Conservation (phyloP, 2,329 filamentous ascomycete genomes). For the Fusarium devonianum region DNA sequence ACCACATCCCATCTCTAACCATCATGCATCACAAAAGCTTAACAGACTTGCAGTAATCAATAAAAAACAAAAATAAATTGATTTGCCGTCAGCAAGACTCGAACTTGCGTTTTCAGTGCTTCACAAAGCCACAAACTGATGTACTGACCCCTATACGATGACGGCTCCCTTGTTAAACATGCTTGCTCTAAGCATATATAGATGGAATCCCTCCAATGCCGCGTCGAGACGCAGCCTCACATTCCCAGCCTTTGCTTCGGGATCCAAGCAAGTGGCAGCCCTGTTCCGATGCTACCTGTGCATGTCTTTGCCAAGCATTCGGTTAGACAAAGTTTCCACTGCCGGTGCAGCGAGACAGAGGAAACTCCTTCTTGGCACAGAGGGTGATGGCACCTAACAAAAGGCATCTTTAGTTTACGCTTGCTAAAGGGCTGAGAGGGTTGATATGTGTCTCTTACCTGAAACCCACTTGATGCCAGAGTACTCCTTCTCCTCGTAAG, state of each 20-base stretch:
- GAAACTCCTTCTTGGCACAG: slow-evolving; percentile 18
- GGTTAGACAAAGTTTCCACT: slow-evolving; percentile 13
- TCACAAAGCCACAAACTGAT: slow-evolving; percentile 35
- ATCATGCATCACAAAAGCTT: slow-evolving; percentile 11
- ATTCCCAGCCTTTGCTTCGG: no score
- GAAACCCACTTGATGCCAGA: slow-evolving; percentile 20
- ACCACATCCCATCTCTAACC: no score
- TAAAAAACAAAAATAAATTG: slow-evolving; percentile 12
- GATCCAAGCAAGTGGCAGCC: no score
- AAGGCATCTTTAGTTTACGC: no score
- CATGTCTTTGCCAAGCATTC: no score
- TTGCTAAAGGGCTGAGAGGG: not conserved
- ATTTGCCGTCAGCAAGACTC: slow-evolving; percentile 36
- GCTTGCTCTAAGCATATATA: not conserved
- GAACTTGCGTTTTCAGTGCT: slow-evolving; percentile 39
- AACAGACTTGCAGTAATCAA: not conserved
- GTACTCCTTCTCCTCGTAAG: slow-evolving; percentile 10
- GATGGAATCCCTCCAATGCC: no score
- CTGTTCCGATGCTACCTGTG: no score
- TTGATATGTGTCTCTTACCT: not conserved
- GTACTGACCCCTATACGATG: slow-evolving; percentile 38
- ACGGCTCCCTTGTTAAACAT: slow-evolving; percentile 17
- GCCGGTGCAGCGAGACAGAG: slow-evolving; percentile 19
- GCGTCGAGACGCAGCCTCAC: no score
- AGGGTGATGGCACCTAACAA: slow-evolving; percentile 17